phyloP scores from a whole-genome alignment of 768 basidiomycete species.

The Calocera viscosa region DNA sequence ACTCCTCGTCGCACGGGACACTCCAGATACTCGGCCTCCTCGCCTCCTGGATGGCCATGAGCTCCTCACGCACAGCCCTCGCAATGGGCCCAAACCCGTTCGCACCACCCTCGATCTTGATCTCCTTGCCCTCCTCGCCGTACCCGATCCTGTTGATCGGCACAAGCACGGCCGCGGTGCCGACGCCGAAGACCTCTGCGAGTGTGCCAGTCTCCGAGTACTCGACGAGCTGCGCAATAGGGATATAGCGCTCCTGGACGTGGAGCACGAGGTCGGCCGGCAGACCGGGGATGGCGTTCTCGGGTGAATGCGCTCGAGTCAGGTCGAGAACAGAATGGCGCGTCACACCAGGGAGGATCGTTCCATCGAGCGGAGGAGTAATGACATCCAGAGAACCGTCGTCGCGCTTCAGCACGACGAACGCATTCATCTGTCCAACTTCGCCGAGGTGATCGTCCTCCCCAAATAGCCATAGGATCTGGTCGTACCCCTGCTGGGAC shows the following conservation, averaged over 20 bases:
- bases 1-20: constrained; percentile 26
- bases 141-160: constrained; percentile 64
- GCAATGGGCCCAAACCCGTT: constrained; percentile 45
- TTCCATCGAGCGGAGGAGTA: constrained; percentile 81
- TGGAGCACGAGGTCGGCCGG: constrained; percentile 36
- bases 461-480: constrained; percentile 68
- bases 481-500: constrained; percentile 54
- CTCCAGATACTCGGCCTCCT: constrained; percentile 55
- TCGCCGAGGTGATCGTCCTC: constrained; percentile 37
- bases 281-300: constrained; percentile 30
- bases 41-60: constrained; percentile 71
- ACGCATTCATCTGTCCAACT: constrained; percentile 68
- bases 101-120: constrained; percentile 48
- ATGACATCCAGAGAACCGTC: constrained; percentile 67
- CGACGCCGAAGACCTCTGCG: constrained; percentile 73
- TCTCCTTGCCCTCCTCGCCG: constrained; percentile 39
- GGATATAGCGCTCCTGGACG: constrained; percentile 48
- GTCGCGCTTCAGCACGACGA: constrained; percentile 47
- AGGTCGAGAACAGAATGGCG: constrained; percentile 72
- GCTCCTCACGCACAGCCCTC: constrained; percentile 51
- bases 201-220: constrained; percentile 47
- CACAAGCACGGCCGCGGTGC: constrained; percentile 69
- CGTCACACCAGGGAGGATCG: constrained; percentile 86
- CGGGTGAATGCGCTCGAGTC: constrained; percentile 45
- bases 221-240: constrained; percentile 41